These are phyloP conservation scores for Ophiostoma ips DNA, from an alignment of 2,329 filamentous ascomycete genomes.

Conservation along the genomic window DNA sequence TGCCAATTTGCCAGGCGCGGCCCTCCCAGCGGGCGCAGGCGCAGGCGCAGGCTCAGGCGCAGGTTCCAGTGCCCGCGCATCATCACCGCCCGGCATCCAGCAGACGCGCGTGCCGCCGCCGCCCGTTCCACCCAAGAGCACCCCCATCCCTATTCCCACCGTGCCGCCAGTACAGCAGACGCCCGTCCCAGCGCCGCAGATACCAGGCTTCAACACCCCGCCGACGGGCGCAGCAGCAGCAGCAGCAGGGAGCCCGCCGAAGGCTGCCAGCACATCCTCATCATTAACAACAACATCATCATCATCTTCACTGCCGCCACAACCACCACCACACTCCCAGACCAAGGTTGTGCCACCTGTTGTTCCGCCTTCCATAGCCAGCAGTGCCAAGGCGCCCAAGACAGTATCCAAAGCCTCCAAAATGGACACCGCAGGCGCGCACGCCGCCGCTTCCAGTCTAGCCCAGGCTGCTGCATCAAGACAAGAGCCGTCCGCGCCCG, in stretches of 20 bases:
- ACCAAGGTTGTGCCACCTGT: not conserved
- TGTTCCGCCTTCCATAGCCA: too few species aligned
- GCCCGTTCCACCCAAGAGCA: not conserved
- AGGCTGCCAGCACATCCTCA: not conserved
- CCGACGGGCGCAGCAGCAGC: not conserved
- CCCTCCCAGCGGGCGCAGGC: not conserved
- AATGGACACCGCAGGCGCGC: too few species aligned
- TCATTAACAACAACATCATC: too few species aligned
- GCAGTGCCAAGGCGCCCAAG: not conserved
- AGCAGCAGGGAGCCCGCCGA: not conserved
- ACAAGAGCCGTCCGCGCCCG: not conserved
- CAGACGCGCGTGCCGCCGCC: not conserved
- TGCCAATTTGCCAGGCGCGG: too few species aligned
- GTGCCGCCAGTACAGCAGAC: slow-evolving; percentile 1
- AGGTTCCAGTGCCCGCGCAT: not conserved
- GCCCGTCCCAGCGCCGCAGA: slow-evolving; percentile 8
- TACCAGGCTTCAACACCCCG: slow-evolving; percentile 6
- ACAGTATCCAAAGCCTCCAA: not conserved
- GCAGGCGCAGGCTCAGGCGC: not conserved
- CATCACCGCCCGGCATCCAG: not conserved
- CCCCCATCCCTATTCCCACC: not conserved
- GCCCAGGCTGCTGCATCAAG: not conserved
- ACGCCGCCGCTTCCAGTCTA: not conserved
- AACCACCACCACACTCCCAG: too few species aligned
- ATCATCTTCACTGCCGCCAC: too few species aligned